Base-by-base conservation (phyloP, 768 basidiomycete species). In the Podaxis mareebaensis region DNA sequence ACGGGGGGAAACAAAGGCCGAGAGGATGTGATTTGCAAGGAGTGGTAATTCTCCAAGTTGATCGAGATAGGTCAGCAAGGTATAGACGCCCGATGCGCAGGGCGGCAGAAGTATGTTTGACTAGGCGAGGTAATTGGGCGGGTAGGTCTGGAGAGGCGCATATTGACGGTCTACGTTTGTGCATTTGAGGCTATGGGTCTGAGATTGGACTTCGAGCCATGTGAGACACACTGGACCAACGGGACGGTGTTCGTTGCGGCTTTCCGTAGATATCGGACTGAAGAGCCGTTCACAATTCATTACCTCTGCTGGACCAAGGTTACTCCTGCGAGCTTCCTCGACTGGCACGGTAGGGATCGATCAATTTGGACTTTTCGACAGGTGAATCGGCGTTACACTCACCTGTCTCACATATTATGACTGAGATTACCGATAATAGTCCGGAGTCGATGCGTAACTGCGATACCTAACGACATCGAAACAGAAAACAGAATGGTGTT, bases 181-280 rank as follows among this genome's bases (percentile, higher is more conserved):
- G 33, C 33, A 33, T 33, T 33, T 33, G 33, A 33, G 33, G 2
- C 33, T 33, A 33, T 33, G 33, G 33, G 33, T 33, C 8, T 33
- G 33, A 33, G 33, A 10, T 10, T 46, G 13, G 53, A 36, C 28
- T 7, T 38, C 8, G 54, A 42, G 7, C 33, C n/a, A 24, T 40
- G 54, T 22, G 54, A 42, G 36, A 38, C n/a, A 6, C 8, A 17
- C 17, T 17, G 33, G 36, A 22, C 58, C 48, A 60, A 36, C 52
- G 20, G 36, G 17, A 38, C 22, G 10, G 20, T 38, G 6, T 28
- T 33, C 44, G 0, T 26, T 26, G 48, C 49, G 58, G 22, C 38
- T 5, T 17, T 51, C 58, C 58, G 49, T 12, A 49, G 40, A 24
- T 33, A 60, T 39, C 58, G 58, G 58, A 55, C 8, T 46, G 44